Evolutionary conservation across 1,284 basidiomycete species (phyloP).

Genomic region (Gomphus bonarii): DNA sequence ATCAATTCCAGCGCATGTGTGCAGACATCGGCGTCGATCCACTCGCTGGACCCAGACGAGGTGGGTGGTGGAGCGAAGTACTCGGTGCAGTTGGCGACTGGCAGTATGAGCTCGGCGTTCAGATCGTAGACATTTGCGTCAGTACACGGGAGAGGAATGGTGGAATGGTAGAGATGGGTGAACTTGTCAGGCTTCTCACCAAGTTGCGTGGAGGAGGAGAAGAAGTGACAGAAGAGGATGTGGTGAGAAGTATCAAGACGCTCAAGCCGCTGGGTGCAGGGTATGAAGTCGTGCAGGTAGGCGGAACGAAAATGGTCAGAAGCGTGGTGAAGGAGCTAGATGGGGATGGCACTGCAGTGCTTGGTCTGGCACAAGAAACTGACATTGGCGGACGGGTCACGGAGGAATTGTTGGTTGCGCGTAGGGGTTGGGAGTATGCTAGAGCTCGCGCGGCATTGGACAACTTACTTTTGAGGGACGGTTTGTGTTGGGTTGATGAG

Average conservation of each 20-base stretch:
- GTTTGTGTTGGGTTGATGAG: constrained; percentile 90
- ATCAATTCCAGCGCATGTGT: constrained; percentile 96
- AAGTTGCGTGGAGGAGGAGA: constrained; percentile 55
- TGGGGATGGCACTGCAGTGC: constrained; percentile 68
- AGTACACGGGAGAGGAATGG: constrained; percentile 84
- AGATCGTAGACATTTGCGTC: constrained; percentile 95
- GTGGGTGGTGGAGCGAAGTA: constrained; percentile 86
- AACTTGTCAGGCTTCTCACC: constrained; percentile 72
- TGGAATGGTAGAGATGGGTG: constrained; percentile 83
- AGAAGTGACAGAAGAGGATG: constrained; percentile 69
- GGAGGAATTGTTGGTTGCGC: constrained; percentile 43
- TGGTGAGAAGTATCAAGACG: constrained; percentile 78
- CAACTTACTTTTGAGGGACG: constrained; percentile 85
- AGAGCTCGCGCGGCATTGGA: constrained; percentile 73
- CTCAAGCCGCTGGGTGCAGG: constrained; percentile 83
- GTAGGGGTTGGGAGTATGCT: constrained; percentile 70
- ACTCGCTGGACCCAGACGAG: constrained; percentile 72
- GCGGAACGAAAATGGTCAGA: constrained; percentile 59
- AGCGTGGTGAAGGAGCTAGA: constrained; percentile 74
- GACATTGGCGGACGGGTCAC: constrained; percentile 47
- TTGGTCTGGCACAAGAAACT: constrained; percentile 60
- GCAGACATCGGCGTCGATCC: constrained; percentile 92
- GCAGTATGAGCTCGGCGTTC: constrained; percentile 92
- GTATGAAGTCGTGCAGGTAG: constrained; percentile 74
- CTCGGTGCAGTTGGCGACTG: constrained; percentile 81